Conservation (phyloP, 306 rosid species). For the Hippophae gyantsensis region DNA sequence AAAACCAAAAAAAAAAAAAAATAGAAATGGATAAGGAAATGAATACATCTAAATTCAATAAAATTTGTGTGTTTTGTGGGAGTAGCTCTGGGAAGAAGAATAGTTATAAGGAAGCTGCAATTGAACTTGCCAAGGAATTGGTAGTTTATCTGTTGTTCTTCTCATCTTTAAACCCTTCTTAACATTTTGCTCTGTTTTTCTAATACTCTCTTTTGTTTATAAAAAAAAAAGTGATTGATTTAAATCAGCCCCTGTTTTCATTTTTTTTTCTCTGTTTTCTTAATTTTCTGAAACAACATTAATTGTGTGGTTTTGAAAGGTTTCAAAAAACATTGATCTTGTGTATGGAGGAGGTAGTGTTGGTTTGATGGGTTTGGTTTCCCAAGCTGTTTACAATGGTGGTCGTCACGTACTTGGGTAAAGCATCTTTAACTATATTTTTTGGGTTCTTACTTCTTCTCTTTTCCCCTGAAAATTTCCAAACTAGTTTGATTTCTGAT, state of each 20-base stretch:
- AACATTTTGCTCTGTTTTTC: neutral
- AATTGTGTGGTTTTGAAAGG: constrained; percentile 21
- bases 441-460: neutral
- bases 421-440: constrained; percentile 4
- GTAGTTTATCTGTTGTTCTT: constrained; percentile 8
- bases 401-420: constrained; percentile 54
- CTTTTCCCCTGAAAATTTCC: neutral
- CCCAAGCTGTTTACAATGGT: constrained; percentile 45
- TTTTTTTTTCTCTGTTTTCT: neutral
- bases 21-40: constrained; percentile 32
- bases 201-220: too few relatives aligned
- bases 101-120: constrained; percentile 39
- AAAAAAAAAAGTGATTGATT: too few relatives aligned
- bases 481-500: neutral
- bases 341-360: constrained; percentile 56
- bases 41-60: constrained; percentile 33
- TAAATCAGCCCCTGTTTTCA: too few relatives aligned
- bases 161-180: neutral
- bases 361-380: constrained; percentile 49
- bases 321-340: constrained; percentile 36
- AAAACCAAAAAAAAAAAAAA: neutral
- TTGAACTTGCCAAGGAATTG: constrained; percentile 40
- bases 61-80: constrained; percentile 47
- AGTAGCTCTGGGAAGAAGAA: constrained; percentile 38
- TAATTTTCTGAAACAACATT: neutral